Evolutionary conservation across 768 basidiomycete genomes (phyloP).

Genomic region (Termitomyces sp.): DNA sequence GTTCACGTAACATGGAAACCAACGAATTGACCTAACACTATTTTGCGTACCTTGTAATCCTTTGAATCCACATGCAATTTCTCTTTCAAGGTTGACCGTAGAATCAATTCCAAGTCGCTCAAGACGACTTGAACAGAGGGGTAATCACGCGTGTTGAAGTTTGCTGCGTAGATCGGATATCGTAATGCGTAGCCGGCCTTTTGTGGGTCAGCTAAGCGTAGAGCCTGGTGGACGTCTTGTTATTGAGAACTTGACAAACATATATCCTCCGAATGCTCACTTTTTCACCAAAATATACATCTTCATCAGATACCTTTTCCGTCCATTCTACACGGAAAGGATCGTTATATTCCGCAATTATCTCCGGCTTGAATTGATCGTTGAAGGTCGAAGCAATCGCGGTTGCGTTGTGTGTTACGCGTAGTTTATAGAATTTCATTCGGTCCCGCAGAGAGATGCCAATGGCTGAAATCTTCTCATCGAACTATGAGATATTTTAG

Average conservation of each 20-base stretch:
- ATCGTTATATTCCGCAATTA: constrained; percentile 84
- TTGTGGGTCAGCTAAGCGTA: constrained; percentile 67
- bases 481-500: constrained; percentile 45
- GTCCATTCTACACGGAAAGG: constrained; percentile 86
- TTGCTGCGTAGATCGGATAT: constrained; percentile 79
- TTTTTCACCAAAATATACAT: constrained; percentile 68
- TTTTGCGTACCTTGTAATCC: constrained; percentile 58
- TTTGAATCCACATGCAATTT: constrained; percentile 48
- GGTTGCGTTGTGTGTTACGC: constrained; percentile 67
- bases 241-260: background rate
- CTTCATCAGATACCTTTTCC: constrained; percentile 41
- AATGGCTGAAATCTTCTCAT: constrained; percentile 71
- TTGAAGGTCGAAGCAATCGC: constrained; percentile 77
- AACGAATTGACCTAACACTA: background rate
- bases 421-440: constrained; percentile 84
- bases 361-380: constrained; percentile 78
- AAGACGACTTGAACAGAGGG: constrained; percentile 63
- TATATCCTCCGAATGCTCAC: constrained; percentile 28
- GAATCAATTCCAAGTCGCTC: constrained; percentile 74
- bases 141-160: constrained; percentile 84
- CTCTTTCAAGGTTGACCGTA: constrained; percentile 57
- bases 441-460: constrained; percentile 71
- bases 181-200: constrained; percentile 67
- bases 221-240: constrained; percentile 42
- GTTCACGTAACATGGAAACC: background rate